These are phyloP conservation scores for Novymonas esmeraldas DNA, from an alignment of 208 protist species.

Conservation along the genomic window DNA sequence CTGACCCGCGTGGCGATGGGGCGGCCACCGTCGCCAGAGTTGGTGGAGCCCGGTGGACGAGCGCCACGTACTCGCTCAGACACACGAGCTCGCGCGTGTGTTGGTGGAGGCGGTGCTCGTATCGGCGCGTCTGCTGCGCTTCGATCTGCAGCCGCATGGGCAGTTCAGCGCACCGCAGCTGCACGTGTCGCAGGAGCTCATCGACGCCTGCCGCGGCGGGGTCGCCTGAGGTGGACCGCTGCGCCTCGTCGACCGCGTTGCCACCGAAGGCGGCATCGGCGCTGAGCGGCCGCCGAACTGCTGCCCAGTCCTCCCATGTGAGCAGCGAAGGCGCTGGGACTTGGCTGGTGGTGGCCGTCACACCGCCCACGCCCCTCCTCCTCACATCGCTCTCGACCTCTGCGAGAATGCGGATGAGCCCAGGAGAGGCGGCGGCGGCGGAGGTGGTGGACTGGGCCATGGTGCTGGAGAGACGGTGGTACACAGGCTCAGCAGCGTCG, in stretches of 20 bases:
- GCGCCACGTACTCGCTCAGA: constrained; percentile 59
- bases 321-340: constrained; percentile 30
- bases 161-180: constrained; percentile 59
- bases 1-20: not conserved
- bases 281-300: constrained; percentile 27
- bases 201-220: not conserved
- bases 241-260: not conserved
- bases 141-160: constrained; percentile 81
- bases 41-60: constrained; percentile 18
- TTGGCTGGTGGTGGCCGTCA: not conserved
- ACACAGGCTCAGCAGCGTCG: too few relatives aligned
- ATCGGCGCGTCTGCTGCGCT: constrained; percentile 50
- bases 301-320: constrained; percentile 39
- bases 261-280: not conserved
- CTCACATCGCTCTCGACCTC: constrained; percentile 24
- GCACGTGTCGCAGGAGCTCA: constrained; percentile 36
- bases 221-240: not conserved
- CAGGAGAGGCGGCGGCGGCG: too few relatives aligned
- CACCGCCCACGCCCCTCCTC: not conserved
- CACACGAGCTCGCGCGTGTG: constrained; percentile 68
- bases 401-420: constrained; percentile 13
- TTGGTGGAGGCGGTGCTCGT: constrained; percentile 65
- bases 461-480: too few relatives aligned
- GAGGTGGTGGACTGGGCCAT: too few relatives aligned
- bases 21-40: constrained; percentile 7